Conservation (phyloP, 2,329 filamentous ascomycete genomes). For the Colletotrichum chrysophilum region DNA sequence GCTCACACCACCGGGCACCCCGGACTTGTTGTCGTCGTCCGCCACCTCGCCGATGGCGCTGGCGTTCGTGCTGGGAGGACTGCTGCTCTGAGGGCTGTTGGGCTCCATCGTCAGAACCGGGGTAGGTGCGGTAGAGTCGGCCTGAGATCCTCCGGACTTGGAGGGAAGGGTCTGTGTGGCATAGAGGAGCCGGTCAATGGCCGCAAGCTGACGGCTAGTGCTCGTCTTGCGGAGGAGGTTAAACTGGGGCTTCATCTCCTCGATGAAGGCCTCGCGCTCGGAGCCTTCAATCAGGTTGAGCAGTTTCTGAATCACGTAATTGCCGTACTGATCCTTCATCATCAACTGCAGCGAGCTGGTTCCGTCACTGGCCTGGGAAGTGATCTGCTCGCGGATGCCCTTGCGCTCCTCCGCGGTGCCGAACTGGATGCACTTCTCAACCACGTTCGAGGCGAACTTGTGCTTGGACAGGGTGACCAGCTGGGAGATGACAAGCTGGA, state of each 20-base stretch:
- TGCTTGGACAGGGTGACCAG: slow-evolving; percentile 84
- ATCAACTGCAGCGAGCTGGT: slow-evolving; percentile 74
- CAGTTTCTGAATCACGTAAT: slow-evolving; percentile 96
- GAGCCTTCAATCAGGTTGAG: slow-evolving; percentile 65
- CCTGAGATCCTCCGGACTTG: slow-evolving; percentile 15
- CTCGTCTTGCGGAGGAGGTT: slow-evolving; percentile 66
- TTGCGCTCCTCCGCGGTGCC: slow-evolving; percentile 73
- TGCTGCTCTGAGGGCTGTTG: slow-evolving; percentile 72
- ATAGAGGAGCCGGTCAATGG: slow-evolving; percentile 62
- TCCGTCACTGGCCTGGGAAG: slow-evolving; percentile 65
- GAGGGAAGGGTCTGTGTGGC: slow-evolving; percentile 19
- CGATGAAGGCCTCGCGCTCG: slow-evolving; percentile 65
- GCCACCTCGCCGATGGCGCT: slow-evolving; percentile 53
- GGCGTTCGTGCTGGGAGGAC: slow-evolving; percentile 66
- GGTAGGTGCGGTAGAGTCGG: slow-evolving; percentile 62
- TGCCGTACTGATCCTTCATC: slow-evolving; percentile 91
- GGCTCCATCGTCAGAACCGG: slow-evolving; percentile 72
- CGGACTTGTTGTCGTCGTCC: slow-evolving; percentile 31
- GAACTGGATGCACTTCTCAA: slow-evolving; percentile 86
- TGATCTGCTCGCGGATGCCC: slow-evolving; percentile 70
- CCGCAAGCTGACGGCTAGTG: slow-evolving; percentile 69
- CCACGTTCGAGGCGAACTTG: slow-evolving; percentile 96
- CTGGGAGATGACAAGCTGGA: slow-evolving; percentile 73
- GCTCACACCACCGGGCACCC: slow-evolving; percentile 12
- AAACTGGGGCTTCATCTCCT: slow-evolving; percentile 69